phyloP scores from a whole-genome alignment of 345 rosid genomes.

The Sonneratia caseolaris region DNA sequence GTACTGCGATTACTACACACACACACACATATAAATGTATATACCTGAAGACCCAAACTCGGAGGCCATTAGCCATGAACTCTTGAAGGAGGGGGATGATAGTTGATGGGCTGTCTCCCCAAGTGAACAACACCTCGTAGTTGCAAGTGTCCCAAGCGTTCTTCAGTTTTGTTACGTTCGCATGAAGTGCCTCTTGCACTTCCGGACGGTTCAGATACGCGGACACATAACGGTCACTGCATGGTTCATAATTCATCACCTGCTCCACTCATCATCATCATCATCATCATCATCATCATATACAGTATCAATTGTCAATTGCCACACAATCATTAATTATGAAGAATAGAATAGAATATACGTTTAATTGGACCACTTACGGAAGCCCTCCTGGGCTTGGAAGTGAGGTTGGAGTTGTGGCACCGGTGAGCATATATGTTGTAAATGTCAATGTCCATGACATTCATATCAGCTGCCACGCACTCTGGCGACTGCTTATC shows the following conservation, averaged over 20 bases:
- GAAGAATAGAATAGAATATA: too few relatives aligned
- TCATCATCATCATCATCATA: too few relatives aligned
- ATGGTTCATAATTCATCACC: slow-evolving; percentile 52
- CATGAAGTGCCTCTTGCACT: slow-evolving; percentile 72
- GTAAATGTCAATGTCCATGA: slow-evolving; percentile 34
- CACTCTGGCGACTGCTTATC: slow-evolving; percentile 30
- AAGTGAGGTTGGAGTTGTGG: slow-evolving; percentile 35
- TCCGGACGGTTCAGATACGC: slow-evolving; percentile 62
- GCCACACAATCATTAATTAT: too few relatives aligned
- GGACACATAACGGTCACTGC: slow-evolving; percentile 47
- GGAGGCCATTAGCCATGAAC: slow-evolving; percentile 40
- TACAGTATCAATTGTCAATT: too few relatives aligned
- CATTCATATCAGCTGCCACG: slow-evolving; percentile 18
- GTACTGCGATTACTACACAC: too few relatives aligned
- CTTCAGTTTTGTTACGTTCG: slow-evolving; percentile 57
- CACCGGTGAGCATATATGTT: slow-evolving; percentile 70
- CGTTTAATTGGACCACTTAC: too few relatives aligned
- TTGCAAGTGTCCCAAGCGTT: slow-evolving; percentile 73
- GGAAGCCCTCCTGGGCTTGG: slow-evolving; percentile 37
- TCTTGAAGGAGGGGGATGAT: slow-evolving; percentile 46
- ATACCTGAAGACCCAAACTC: slow-evolving; percentile 72
- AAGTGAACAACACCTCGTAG: slow-evolving; percentile 28
- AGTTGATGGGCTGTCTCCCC: slow-evolving; percentile 67
- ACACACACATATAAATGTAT: too few relatives aligned
- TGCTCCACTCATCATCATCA: too few relatives aligned